Evolutionary conservation across 257 asterid genomes (phyloP).

Genomic region (Forsythia suspensa): DNA sequence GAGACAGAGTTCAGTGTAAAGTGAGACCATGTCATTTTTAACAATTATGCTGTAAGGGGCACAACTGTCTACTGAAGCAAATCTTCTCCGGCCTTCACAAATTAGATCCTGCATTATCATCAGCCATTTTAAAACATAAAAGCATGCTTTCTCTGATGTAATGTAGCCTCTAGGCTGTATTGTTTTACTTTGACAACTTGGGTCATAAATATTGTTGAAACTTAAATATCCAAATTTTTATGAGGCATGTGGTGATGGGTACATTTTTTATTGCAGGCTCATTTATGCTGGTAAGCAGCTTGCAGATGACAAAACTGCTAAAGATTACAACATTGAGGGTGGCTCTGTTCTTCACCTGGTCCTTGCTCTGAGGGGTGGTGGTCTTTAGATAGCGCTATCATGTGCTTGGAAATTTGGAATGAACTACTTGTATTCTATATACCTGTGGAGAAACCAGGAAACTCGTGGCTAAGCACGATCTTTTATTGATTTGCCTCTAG

Average conservation of each 20-base stretch:
- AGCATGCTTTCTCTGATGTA: neutral
- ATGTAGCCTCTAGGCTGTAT: neutral
- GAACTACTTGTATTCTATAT: conserved; percentile 1
- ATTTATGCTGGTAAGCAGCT: conserved; percentile 83
- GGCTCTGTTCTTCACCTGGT: conserved; percentile 85
- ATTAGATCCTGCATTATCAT: neutral
- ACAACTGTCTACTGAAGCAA: neutral
- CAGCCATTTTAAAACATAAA: neutral
- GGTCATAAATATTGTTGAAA: neutral
- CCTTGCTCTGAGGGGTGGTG: conserved; percentile 74
- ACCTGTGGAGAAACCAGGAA: neutral
- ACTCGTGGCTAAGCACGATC: neutral
- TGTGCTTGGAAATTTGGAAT: conserved; percentile 2
- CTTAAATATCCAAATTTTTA: neutral
- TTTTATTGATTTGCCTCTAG: neutral
- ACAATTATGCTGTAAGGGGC: neutral
- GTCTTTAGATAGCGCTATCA: conserved; percentile 23
- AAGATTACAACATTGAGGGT: conserved; percentile 76
- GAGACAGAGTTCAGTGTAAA: neutral
- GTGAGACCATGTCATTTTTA: neutral
- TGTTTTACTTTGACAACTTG: neutral
- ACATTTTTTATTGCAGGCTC: conserved; percentile 41
- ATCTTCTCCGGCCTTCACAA: too few species aligned
- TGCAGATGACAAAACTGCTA: conserved; percentile 76
- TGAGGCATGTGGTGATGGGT: neutral